Evolutionary conservation across 768 basidiomycete species (phyloP).

Genomic region (Hericium rajendrae): DNA sequence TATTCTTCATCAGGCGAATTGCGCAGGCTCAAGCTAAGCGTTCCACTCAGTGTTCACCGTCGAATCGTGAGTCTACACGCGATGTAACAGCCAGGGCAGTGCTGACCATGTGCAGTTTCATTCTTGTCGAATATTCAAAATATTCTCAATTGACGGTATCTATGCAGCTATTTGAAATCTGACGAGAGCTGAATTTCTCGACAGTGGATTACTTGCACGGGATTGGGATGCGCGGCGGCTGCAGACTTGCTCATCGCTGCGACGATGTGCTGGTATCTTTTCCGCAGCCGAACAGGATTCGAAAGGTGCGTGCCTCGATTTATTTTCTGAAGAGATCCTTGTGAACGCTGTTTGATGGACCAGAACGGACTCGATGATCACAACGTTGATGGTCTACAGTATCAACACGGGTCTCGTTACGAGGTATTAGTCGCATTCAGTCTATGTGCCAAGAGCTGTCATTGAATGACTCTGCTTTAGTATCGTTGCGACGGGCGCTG

Average conservation of each 20-base stretch:
- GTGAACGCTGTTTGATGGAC: not conserved
- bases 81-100: not conserved
- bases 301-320: conserved; percentile 21
- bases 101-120: not conserved
- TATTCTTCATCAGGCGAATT: not conserved
- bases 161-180: conserved; percentile 24
- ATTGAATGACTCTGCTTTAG: not conserved
- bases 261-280: conserved; percentile 38
- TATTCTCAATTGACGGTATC: conserved; percentile 17
- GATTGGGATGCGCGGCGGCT: conserved; percentile 35
- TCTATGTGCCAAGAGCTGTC: not conserved
- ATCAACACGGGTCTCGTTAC: conserved; percentile 19
- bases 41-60: conserved; percentile 32
- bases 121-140: not conserved
- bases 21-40: too few relatives aligned
- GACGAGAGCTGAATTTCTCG: not conserved
- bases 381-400: conserved; percentile 18
- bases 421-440: conserved; percentile 6
- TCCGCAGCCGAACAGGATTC: conserved; percentile 39
- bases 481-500: conserved; percentile 10
- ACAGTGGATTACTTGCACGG: conserved; percentile 42
- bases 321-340: not conserved
- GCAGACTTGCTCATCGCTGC: conserved; percentile 41
- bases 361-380: conserved; percentile 20
- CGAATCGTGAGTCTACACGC: conserved; percentile 27